Evolutionary conservation across 2,329 filamentous ascomycete species (phyloP), one percentile per base, ranked within the genome.

Genomic region (Septoria linicola): DNA sequence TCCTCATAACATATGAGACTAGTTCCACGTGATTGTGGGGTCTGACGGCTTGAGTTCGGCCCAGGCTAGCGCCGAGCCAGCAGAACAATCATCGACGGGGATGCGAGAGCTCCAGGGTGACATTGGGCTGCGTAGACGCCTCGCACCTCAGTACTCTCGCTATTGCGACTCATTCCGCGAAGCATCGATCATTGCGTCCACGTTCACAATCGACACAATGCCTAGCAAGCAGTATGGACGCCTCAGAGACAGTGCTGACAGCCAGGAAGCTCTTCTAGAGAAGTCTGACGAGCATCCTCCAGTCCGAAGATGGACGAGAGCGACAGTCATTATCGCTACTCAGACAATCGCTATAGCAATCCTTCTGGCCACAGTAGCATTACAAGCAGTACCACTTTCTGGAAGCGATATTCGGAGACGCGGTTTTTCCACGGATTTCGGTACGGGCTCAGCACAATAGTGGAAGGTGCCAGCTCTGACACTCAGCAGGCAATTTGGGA

Each of bases 231-330:
- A 25, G 8, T 39, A 46, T 25, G 31, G 35, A n/a, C 31, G 43
- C 13, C 42, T 45, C 20, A 17, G 31, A 8, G 30, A 25, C 8
- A 45, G 42, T 21, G 31, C 17, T 8, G 42, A 45, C 21, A 35
- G 31, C 20, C 30, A 45, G 20, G 42, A 45, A 27, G 31, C 42
- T 17, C 42, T 45, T 14, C 16, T 45, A 16, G 42, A 45, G 30
- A 21, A 45, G 23, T 30, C 32, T 23, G 42, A 14, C 14, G 42
- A 37, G 42, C n/a, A 19, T n/a, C 10, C 3, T 2, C n/a, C 13
- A 6, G 20, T 8, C 4, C 31, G 31, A 2, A 35, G 17, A 25
- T 45, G 42, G 42, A 35, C 3, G 3, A 45, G 14, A 27, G 42
- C 32, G 27, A 16, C 19, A 35, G 11, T 35, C 7, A 30, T 37